Evolutionary conservation across 164 flowering plant species (phyloP), one percentile per base, ranked within the genome.

Genomic region (Hamamelis virginiana): DNA sequence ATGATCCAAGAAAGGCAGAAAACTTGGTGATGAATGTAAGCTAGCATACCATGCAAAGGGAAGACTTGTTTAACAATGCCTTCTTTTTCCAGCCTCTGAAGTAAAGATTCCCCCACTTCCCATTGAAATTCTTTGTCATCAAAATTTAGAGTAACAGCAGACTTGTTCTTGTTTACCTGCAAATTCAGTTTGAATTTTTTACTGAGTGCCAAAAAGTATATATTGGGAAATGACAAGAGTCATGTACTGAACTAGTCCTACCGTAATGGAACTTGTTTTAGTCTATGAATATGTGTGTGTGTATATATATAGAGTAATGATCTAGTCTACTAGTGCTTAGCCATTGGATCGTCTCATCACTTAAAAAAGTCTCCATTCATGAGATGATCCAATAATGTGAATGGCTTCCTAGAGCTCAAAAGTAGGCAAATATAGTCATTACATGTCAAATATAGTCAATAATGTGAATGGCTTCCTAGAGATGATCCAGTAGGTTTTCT

Each of bases 31-130:
- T n/a, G 23, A 66, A 68, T 72, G 23, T 43, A 74, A 61, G 22
- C 23, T 65, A 61, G 23, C 84, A 73, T 85, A 94, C 98, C 98
- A 77, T 95, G 98, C 72, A 95, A 61, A 38, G 97, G 97, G 68
- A 89, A 92, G 9, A 92, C 87, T 75, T 84, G 83, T 67, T 86
- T 91, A 68, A 89, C 85, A 62, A 92, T 73, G 69, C 86, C 85
- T 77, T 83, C 80, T 23, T 82, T 59, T 75, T 91, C 88, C 82
- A 91, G 68, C 72, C 61, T 82, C 64, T 65, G 68, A n/a, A 92
- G 70, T 63, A 95, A 80, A 73, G 90, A 76, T 65, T 89, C 91
- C 58, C 97, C 91, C 5, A 55, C 80, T 62, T 76, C 76, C 98
- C 97, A 95, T 21, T 47, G 45, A 28, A 89, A 71, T 59, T 75